Conservation (phyloP, 345 rosid species). For the Psidium friedrichsthalianum region DNA sequence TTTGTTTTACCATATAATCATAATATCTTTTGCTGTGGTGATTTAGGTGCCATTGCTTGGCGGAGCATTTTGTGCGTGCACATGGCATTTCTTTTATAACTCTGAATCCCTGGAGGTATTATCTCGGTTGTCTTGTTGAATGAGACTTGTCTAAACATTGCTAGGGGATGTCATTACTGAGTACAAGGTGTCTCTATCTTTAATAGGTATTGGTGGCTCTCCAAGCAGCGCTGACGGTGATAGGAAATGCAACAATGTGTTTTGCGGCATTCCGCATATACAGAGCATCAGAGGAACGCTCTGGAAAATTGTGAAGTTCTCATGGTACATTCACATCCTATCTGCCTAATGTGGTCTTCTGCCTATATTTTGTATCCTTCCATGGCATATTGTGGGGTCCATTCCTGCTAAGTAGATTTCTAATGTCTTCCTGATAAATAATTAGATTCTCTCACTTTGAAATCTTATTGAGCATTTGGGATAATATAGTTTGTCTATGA, state of each 20-base stretch:
- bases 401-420: not conserved
- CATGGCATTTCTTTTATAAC: slow-evolving; percentile 97
- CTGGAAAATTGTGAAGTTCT: slow-evolving; percentile 29
- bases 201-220: slow-evolving; percentile 66
- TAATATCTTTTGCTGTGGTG: not conserved
- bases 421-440: not conserved
- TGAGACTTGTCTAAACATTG: not conserved
- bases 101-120: slow-evolving; percentile 85
- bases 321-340: not conserved
- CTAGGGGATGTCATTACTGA: not conserved
- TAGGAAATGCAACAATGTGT: slow-evolving; percentile 75
- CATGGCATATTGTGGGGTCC: not conserved
- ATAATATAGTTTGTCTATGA: not conserved
- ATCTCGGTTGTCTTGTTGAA: not conserved
- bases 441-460: not conserved
- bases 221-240: slow-evolving; percentile 73
- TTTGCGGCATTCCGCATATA: slow-evolving; percentile 73
- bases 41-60: slow-evolving; percentile 85
- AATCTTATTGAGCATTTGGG: not conserved
- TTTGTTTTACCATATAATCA: not conserved
- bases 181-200: not conserved
- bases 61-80: slow-evolving; percentile 93
- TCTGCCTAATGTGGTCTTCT: not conserved
- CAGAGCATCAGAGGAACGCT: slow-evolving; percentile 33
- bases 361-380: not conserved